Evolutionary conservation across 129 eudicot species (phyloP), one percentile per base, ranked within the genome.

Genomic region (Daucus carota): DNA sequence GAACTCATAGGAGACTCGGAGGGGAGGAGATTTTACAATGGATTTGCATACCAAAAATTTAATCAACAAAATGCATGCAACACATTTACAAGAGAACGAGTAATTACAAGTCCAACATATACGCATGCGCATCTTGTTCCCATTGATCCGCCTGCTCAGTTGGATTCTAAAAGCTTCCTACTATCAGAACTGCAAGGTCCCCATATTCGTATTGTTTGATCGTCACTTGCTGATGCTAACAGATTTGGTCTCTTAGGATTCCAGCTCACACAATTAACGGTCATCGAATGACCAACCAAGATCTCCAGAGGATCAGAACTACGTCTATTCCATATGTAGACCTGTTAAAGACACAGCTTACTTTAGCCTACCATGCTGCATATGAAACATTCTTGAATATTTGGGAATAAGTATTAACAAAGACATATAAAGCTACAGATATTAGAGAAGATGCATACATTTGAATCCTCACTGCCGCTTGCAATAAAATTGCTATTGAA

Each of bases 241-340:
- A 94, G 89, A 50, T 86, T 85, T 59, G 83, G 93, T 72, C 87
- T 84, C 74, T 28, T 77, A 43, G 97, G 96, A 75, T 91, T 94
- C 98, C 98, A 94, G 90, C 97, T 94, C 78, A 94, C 98, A 41
- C 88, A 89, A 78, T 94, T 94, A 67, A 94, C 98, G 14, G 97
- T 91, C 97, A 74, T 84, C 57, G 67, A 75, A 80, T 94, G 98
- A 32, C 98, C 98, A 14, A 82, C 83, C 6, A 94, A 75, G 47
- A 88, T 84, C 84, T 86, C 97, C 24, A 94, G 80, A 1, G 98
- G 97, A 46, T 78, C 77, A 70, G 88, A 76, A 66, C 72, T 62
- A 41, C 80, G 85, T 33, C 93, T 85, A 77, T 91, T 91, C 97
- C 98, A 91, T 11, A 94, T 89, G 80, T 86, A 94, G 33, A 94